Evolutionary conservation across 345 rosid species (phyloP).

Genomic region (Alliaria petiolata): DNA sequence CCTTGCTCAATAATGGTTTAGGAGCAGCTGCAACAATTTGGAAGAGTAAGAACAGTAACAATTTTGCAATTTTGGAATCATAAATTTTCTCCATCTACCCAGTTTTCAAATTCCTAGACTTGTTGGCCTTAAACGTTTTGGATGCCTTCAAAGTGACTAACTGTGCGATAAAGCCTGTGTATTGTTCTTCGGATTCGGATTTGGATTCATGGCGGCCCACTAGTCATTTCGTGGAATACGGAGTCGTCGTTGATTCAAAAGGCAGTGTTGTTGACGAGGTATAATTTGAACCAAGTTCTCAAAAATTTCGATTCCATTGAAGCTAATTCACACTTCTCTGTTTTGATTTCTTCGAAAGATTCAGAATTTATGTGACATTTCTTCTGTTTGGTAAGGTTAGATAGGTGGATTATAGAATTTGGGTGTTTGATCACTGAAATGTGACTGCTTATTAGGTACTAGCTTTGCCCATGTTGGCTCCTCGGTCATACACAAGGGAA

Average conservation of each 20-base stretch:
- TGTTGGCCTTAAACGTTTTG: too few species aligned
- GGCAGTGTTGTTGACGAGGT: slow-evolving; percentile 84
- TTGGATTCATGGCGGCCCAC: slow-evolving; percentile 54
- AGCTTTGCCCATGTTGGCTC: slow-evolving; percentile 89
- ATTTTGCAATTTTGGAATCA: too few species aligned
- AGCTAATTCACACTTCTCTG: not conserved
- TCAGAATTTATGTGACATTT: not conserved
- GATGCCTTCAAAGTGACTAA: too few species aligned
- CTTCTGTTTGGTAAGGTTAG: not conserved
- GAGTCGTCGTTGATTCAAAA: slow-evolving; percentile 56
- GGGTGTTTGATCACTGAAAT: not conserved
- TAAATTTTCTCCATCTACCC: too few species aligned
- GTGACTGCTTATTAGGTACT: slow-evolving; percentile 49
- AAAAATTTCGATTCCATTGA: not conserved
- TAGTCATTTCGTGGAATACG: slow-evolving; percentile 86
- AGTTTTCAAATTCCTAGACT: too few species aligned
- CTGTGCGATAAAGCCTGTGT: too few species aligned
- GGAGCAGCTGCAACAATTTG: too few species aligned
- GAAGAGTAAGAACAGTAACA: too few species aligned
- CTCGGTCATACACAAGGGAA: slow-evolving; percentile 85
- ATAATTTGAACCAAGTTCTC: not conserved
- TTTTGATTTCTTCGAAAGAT: not conserved
- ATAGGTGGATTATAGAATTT: not conserved
- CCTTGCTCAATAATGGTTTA: too few species aligned
- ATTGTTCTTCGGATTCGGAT: not conserved